phyloP scores from a whole-genome alignment of 257 asterid species.

The Lithospermum erythrorhizon region DNA sequence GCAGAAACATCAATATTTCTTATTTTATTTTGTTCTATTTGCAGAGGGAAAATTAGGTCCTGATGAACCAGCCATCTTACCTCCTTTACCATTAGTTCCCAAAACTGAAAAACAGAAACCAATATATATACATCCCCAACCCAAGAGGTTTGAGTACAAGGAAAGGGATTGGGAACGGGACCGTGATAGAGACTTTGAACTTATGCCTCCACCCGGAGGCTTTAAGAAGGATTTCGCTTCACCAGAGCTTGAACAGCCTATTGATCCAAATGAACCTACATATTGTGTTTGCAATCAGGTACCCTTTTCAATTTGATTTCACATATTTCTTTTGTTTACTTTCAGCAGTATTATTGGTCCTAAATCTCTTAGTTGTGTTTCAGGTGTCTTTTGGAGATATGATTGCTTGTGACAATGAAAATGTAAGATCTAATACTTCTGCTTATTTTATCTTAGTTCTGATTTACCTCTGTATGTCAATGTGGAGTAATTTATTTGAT shows the following conservation, averaged over 20 bases:
- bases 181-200: slow-evolving; percentile 87
- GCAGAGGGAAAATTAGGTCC: slow-evolving; percentile 85
- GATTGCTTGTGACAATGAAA: slow-evolving; percentile 99
- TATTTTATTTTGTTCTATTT: slow-evolving; percentile 3
- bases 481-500: background rate
- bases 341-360: background rate
- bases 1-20: background rate
- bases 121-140: slow-evolving; percentile 49
- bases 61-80: slow-evolving; percentile 87
- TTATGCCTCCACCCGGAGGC: slow-evolving; percentile 99
- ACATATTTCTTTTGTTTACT: background rate
- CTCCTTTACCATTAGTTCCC: slow-evolving; percentile 72
- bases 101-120: slow-evolving; percentile 62
- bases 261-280: slow-evolving; percentile 93
- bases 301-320: slow-evolving; percentile 10
- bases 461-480: slow-evolving; percentile 1
- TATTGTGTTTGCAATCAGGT: slow-evolving; percentile 98
- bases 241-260: slow-evolving; percentile 78
- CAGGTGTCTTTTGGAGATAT: slow-evolving; percentile 98
- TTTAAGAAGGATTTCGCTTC: slow-evolving; percentile 64
- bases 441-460: slow-evolving; percentile 2
- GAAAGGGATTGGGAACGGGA: slow-evolving; percentile 91
- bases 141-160: slow-evolving; percentile 67
- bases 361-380: slow-evolving; percentile 11
- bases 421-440: slow-evolving; percentile 28